These are phyloP conservation scores for Microsporum audouinii DNA, from an alignment of 2,329 filamentous ascomycete genomes.

Conservation along the genomic window DNA sequence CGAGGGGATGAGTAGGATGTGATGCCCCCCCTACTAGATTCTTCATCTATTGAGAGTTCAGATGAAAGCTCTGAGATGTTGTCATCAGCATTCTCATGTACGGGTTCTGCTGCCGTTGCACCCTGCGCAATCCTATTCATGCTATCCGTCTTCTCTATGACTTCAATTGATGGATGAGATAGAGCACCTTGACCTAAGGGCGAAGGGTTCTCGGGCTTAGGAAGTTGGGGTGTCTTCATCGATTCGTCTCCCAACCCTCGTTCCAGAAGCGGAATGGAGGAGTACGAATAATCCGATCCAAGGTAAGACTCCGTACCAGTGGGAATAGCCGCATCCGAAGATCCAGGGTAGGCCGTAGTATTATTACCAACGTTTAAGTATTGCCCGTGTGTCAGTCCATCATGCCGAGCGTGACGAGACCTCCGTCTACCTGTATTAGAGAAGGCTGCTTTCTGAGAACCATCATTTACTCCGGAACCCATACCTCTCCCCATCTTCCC, in stretches of 20 bases:
- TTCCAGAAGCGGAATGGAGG: conserved; percentile 64
- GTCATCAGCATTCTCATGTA: conserved; percentile 37
- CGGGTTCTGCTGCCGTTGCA: conserved; percentile 27
- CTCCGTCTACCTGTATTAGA: not conserved
- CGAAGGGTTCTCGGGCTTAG: not conserved
- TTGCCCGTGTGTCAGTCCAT: not conserved
- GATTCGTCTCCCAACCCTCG: conserved; percentile 44
- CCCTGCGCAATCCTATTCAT: conserved; percentile 38
- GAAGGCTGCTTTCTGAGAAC: not conserved
- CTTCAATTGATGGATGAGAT: conserved; percentile 41
- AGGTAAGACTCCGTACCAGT: conserved; percentile 31
- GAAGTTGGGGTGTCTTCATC: conserved; percentile 36
- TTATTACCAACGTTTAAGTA: not conserved
- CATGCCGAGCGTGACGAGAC: not conserved
- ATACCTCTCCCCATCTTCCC: conserved; percentile 57
- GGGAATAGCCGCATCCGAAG: not conserved
- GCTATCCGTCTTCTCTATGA: conserved; percentile 42
- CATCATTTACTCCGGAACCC: too few relatives aligned
- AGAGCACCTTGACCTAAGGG: not conserved
- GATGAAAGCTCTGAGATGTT: conserved; percentile 44
- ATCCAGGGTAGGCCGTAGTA: not conserved
- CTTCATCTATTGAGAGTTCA: conserved; percentile 39
- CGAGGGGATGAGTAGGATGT: conserved; percentile 30
- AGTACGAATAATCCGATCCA: conserved; percentile 62
- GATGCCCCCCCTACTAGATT: not conserved